Base-by-base conservation (phyloP, 352 stramenopile genomes). In the Aphanomyces stellatus region DNA sequence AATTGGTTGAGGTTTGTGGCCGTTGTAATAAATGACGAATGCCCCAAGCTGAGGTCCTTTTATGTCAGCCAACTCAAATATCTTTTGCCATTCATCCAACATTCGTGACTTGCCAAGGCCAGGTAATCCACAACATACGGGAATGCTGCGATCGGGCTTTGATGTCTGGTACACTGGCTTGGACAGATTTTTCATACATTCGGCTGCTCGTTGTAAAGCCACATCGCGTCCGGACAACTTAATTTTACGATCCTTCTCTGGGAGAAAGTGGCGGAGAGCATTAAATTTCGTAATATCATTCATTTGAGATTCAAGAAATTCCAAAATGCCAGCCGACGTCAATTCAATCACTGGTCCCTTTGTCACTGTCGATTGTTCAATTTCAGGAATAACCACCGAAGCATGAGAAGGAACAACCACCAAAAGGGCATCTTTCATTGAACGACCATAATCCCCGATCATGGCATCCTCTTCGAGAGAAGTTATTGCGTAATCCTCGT, bases 111-210 rank as follows among this genome's bases (percentile, higher is more conserved):
- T 73, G 40, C 70, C 71, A 53, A 78, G 27, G 61, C 73, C 65
- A 70, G 71, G 73, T 63, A 76, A 72, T 41, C 73, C 69, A 71
- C 69, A 73, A 42, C 71, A 73, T 70, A 74, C 71, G 69, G 73
- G 70, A 13, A 76, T 72, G 10, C 17, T 43, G 37, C 37, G 37
- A 43, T 43, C 37, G 37, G 37, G 10, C 17, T 46, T 46, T 46
- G 37, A n/a, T 46, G 37, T 46, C 2, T 46, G 37, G n/a, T 2
- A n/a, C 11, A 46, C 2, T 11, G 37, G 37, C 37, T 0, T 2
- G 0, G 37, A 0, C 0, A 46, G 13, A n/a, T 2, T 46, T 0
- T 46, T 46, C 37, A 46, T 46, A 19, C 37, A 46, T 1, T 46
- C 0, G 37, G 37, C 37, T 11, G 37, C 37, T 2, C 13, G 1